Base-by-base conservation (phyloP, 2,329 filamentous ascomycete genomes). In the Phaeoacremonium minimum region DNA sequence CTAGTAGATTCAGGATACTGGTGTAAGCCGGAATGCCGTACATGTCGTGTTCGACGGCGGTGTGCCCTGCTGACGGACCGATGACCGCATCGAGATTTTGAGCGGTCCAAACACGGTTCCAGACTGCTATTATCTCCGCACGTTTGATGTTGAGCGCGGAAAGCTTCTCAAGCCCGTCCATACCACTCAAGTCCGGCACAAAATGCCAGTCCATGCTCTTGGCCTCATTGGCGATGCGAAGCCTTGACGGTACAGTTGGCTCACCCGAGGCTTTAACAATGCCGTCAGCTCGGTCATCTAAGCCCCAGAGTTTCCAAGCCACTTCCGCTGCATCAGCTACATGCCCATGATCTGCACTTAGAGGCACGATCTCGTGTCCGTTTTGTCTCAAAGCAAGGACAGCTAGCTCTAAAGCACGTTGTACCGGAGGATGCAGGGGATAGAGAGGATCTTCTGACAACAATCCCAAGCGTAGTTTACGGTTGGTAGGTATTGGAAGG, bases 41-140 rank as follows among this genome's bases (percentile, higher is more conserved):
- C 26, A 32, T 29, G 13, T 45, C 44, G 18, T 46, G 44, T 35
- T 45, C 40, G 6, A 46, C 34, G 4, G 40, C 44, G 7, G 44
- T 45, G 11, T 17, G 41, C 37, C 41, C 42, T 6, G 40, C 40
- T 3, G 31, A 32, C 4, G 44, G 44, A 7, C 35, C 36, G 8
- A 46, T 35, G 4, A 45, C 36, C 7, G 43, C 44, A 18, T 46
- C 44, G 4, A 46, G 30, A 4, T 30, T 14, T 13, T 36, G 38
- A 4, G n/a, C 12, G 6, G 15, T 32, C 44, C 44, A 46, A 5
- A 35, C 18, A 30, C 30, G 30, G 14, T 35, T 38, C 44, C 44
- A 46, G 9, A 26, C n/a, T 13, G 37, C 43, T 15, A 36, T 33
- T 4, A 45, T 38, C 28, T 37, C 44, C 4, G 16, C 32, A 13